Percentiles rank a stretch among this genome's conserved stretches.
phyloP scores from a whole-genome alignment of 2,329 filamentous ascomycete genomes.

The Diaporthe amygdali region DNA sequence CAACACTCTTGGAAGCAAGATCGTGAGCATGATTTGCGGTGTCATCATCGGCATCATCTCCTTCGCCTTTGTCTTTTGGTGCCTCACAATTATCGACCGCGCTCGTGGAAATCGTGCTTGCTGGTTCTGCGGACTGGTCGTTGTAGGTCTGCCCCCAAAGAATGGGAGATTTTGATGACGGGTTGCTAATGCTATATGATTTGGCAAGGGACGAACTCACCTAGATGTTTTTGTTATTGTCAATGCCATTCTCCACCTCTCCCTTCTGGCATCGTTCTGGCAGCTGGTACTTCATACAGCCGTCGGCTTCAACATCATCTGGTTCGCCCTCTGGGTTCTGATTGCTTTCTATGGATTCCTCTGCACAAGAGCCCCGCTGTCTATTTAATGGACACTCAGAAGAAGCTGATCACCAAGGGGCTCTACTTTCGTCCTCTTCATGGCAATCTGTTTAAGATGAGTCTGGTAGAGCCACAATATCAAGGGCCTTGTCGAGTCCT shows the following conservation, averaged over 20 bases:
- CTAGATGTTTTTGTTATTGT: conserved; percentile 6
- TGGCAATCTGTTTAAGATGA: no score
- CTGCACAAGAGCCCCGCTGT: neutral
- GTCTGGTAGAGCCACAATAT: no score
- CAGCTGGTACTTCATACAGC: neutral
- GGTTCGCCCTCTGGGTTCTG: conserved; percentile 5
- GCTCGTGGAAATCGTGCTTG: neutral
- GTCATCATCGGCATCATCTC: neutral
- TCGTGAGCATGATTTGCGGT: neutral
- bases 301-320: neutral
- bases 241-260: neutral
- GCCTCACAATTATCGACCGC: conserved; percentile 21
- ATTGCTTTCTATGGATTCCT: conserved; percentile 12
- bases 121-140: neutral
- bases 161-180: no score
- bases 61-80: conserved; percentile 16
- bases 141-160: neutral
- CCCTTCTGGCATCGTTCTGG: neutral
- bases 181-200: neutral
- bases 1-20: neutral
- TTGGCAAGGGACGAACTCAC: conserved; percentile 1
- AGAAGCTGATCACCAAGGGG: neutral
- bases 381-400: neutral
- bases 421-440: fast-evolving
- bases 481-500: no score